These are phyloP conservation scores for Coemansia asiatica DNA, from an alignment of 192 early-diverging fungal species.

Conservation along the genomic window DNA sequence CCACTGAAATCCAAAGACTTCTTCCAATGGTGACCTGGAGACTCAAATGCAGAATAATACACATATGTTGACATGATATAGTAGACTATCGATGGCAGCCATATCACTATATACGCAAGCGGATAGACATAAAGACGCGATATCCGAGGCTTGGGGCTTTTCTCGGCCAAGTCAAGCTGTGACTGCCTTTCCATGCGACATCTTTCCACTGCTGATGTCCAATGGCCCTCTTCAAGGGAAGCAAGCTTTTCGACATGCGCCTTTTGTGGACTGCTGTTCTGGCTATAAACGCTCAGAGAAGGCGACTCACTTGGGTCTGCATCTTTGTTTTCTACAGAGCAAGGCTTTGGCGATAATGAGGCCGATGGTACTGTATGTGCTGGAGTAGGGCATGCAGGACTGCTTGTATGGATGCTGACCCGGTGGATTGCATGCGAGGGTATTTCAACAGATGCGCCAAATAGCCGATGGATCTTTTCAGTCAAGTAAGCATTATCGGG, in stretches of 20 bases:
- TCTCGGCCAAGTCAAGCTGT: neutral
- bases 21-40: neutral
- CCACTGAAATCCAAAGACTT: constrained; percentile 14
- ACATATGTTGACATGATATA: constrained; percentile 34
- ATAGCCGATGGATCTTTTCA: constrained; percentile 20
- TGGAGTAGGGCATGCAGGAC: neutral
- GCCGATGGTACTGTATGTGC: neutral
- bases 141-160: neutral
- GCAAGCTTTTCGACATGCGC: constrained; percentile 2
- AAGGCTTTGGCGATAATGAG: neutral
- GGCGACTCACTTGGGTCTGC: neutral
- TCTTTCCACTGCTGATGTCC: constrained; percentile 19
- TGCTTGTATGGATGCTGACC: constrained; percentile 16
- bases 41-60: constrained; percentile 30
- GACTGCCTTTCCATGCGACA: constrained; percentile 15
- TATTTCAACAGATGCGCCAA: constrained; percentile 2
- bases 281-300: neutral
- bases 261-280: neutral
- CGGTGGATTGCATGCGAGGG: constrained; percentile 12
- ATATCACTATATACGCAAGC: constrained; percentile 34
- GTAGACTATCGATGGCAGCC: constrained; percentile 35
- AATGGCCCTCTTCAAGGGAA: constrained; percentile 23
- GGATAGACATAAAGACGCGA: constrained; percentile 52
- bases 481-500: neutral
- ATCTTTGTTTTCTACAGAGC: neutral